Evolutionary conservation across 2,329 filamentous ascomycete genomes (phyloP), one percentile per base, ranked within the genome.

Genomic region (Annulohypoxylon truncatum): DNA sequence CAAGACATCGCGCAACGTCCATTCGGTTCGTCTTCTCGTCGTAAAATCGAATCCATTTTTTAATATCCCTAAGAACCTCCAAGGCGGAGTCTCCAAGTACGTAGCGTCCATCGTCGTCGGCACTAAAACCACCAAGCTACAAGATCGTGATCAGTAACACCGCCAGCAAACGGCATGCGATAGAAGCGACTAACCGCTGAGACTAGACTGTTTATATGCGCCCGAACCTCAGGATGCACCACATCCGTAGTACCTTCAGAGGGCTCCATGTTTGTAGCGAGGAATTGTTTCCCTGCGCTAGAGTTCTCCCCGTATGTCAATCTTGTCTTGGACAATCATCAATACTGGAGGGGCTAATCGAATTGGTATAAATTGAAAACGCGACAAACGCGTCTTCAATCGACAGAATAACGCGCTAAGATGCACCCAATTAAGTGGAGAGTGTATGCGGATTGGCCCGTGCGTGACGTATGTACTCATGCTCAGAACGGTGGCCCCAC

Each of bases 1-100:
- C 90, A 71, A 98, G 84, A 78, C 94, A 97, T 80, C 96, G 87
- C 66, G 95, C 94, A 64, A 99, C 96, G 77, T 99, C 96, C 84
- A 97, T 91, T 71, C 95, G 91, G 77, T 97, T 96, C 70, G 91
- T 89, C 78, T 96, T 96, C 77, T 97, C 92, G 78, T 97, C 94
- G 83, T 96, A 96, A 68, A 97, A 89, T 72, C 93, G 94, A 71
- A 99, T 86, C 96, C 96, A 99, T 87, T 91, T 91, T 77, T 96
- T 95, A 58, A 99, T 85, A 80, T 99, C 96, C 68, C 95, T 94
- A 61, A 99, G 84, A 75, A 94, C 96, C 62, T 96, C 92, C 65
- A 97, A 84, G 10, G 94, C 95, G 77, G 97, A 95, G 79, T 98
- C 95, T 79, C 96, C 96, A 33, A 98, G 89, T 44, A 93, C 86